Conservation (phyloP, 345 rosid genomes). For the Ceriops decandra region DNA sequence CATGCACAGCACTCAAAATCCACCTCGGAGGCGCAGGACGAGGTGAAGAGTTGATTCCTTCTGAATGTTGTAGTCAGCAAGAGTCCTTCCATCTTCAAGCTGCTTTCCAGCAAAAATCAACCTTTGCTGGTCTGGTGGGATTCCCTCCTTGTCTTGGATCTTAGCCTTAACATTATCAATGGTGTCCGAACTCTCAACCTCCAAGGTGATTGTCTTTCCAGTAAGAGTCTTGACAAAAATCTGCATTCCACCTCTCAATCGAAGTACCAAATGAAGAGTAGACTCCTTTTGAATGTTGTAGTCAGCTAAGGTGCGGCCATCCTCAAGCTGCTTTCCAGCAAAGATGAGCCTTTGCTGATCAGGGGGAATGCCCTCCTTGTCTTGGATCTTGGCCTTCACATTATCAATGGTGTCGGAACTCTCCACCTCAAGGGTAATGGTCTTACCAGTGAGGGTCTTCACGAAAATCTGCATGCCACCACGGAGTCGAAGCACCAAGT, state of each 20-base stretch:
- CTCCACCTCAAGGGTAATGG: no score
- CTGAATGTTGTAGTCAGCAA: slow-evolving; percentile 48
- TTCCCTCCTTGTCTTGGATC: slow-evolving; percentile 52
- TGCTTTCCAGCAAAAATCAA: slow-evolving; percentile 48
- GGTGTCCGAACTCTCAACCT: slow-evolving; percentile 50
- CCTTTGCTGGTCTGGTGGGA: slow-evolving; percentile 50
- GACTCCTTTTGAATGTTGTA: no score
- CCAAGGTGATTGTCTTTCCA: slow-evolving; percentile 38
- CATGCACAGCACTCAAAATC: slow-evolving; percentile 19
- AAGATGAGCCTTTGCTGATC: no score
- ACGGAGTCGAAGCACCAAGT: no score
- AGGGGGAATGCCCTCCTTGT: no score
- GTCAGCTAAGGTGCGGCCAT: no score
- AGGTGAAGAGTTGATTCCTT: slow-evolving; percentile 52
- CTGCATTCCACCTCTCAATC: slow-evolving; percentile 39
- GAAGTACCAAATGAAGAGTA: no score
- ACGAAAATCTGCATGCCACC: no score
- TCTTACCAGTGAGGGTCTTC: no score
- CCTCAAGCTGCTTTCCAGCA: no score
- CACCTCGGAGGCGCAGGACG: slow-evolving; percentile 60
- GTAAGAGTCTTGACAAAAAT: slow-evolving; percentile 42
- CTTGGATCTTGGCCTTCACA: no score
- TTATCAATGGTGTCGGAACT: no score
- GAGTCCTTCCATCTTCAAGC: slow-evolving; percentile 46
- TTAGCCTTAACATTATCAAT: slow-evolving; percentile 47